These are phyloP conservation scores for Paramecium tetraurelia DNA, from an alignment of 73 alveolate genomes.

Conservation along the genomic window DNA sequence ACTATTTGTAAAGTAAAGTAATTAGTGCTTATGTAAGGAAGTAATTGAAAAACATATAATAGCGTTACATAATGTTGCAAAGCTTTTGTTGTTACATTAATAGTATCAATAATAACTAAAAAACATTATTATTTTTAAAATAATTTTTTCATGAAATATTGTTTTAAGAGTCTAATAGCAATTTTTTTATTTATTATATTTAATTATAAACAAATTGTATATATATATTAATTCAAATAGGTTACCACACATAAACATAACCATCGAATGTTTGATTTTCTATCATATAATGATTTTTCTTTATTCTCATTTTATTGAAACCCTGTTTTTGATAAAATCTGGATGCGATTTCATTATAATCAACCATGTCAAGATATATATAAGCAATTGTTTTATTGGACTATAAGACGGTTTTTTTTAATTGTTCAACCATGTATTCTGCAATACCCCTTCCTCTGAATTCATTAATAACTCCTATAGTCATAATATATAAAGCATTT, in stretches of 20 bases:
- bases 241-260: slow-evolving; percentile 14
- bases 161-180: no score
- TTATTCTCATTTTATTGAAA: neutral
- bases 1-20: no score
- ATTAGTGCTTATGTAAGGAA: no score
- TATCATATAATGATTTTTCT: slow-evolving; percentile 14
- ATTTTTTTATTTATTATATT: no score
- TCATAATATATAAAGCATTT: slow-evolving; percentile 19
- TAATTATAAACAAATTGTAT: no score
- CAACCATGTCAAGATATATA: slow-evolving; percentile 31
- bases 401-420: neutral
- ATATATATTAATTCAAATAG: neutral
- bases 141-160: no score
- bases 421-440: neutral
- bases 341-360: neutral
- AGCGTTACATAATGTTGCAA: no score
- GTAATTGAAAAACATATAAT: no score
- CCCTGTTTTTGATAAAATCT: slow-evolving; percentile 42
- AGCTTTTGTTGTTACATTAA: no score
- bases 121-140: no score
- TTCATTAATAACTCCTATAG: slow-evolving; percentile 26
- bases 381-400: neutral
- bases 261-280: slow-evolving; percentile 29
- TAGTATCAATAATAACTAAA: no score
- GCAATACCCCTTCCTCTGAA: slow-evolving; percentile 47